These are phyloP conservation scores for Calonectria pteridis DNA, from an alignment of 2,329 filamentous ascomycete species.

Conservation along the genomic window DNA sequence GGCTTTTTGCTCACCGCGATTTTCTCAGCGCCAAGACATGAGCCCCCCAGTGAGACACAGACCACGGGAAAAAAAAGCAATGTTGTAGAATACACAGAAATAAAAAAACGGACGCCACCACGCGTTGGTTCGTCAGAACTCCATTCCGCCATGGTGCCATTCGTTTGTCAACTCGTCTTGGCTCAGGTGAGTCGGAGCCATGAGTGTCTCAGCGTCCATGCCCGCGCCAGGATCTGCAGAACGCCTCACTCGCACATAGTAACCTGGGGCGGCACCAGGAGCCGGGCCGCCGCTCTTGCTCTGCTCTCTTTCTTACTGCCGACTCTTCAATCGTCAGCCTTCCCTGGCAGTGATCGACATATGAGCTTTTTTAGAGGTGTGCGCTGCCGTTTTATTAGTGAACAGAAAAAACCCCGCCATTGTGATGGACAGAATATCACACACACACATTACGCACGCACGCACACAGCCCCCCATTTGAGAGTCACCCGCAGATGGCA, in stretches of 20 bases:
- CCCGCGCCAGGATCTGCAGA: background rate
- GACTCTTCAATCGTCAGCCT: background rate
- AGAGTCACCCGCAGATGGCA: background rate
- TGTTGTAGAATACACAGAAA: background rate
- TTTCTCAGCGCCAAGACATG: background rate
- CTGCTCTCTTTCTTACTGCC: background rate
- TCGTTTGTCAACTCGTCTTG: background rate
- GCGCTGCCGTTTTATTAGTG: background rate
- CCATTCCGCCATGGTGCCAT: background rate
- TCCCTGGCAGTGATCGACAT: background rate
- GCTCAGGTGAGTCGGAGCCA: background rate
- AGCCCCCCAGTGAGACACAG: background rate
- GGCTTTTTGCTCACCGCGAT: background rate
- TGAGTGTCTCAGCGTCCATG: background rate
- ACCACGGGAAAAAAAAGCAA: background rate
- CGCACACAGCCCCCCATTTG: background rate
- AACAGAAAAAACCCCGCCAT: background rate
- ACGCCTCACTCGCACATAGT: background rate
- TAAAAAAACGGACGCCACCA: background rate
- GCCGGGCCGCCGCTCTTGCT: background rate
- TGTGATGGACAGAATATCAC: background rate
- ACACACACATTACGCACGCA: background rate
- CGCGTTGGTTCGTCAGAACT: background rate
- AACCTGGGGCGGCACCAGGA: background rate
- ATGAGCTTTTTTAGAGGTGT: background rate